Conservation (phyloP, 2,329 filamentous ascomycete genomes). For the Colletotrichum viniferum region DNA sequence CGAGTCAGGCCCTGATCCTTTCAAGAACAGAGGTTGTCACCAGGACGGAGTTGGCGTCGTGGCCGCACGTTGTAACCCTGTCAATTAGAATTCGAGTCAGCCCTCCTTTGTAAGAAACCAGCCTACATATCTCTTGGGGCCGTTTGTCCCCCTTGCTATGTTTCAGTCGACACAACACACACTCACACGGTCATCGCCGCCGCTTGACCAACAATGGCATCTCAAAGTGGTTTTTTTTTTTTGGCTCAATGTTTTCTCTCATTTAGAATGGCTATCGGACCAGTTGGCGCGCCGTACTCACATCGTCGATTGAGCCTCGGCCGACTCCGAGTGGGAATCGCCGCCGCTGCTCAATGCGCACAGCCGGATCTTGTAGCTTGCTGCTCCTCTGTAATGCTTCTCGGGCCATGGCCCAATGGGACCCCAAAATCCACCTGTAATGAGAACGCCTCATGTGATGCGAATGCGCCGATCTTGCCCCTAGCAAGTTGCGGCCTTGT, state of each 20-base stretch:
- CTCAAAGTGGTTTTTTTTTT: neutral
- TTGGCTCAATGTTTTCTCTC: neutral
- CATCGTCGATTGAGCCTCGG: neutral
- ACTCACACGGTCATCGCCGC: neutral
- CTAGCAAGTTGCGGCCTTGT: neutral
- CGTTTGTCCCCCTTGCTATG: neutral
- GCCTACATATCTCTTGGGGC: neutral
- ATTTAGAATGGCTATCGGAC: neutral
- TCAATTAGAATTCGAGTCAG: neutral
- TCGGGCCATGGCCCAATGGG: neutral
- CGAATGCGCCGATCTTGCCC: neutral
- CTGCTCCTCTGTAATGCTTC: slow-evolving; percentile 4
- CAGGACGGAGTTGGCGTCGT: neutral
- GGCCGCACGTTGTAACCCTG: neutral
- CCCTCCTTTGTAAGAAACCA: neutral
- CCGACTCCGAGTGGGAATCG: neutral
- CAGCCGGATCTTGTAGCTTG: neutral
- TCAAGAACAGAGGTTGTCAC: neutral
- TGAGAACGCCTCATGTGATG: slow-evolving; percentile 17
- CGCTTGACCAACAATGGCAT: neutral
- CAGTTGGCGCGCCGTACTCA: neutral
- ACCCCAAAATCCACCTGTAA: neutral
- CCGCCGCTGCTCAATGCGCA: neutral
- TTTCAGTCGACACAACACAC: slow-evolving; percentile 5
- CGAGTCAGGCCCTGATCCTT: neutral